Evolutionary conservation across 2,329 filamentous ascomycete genomes (phyloP).

Genomic region (Colletotrichum cordylinicola): DNA sequence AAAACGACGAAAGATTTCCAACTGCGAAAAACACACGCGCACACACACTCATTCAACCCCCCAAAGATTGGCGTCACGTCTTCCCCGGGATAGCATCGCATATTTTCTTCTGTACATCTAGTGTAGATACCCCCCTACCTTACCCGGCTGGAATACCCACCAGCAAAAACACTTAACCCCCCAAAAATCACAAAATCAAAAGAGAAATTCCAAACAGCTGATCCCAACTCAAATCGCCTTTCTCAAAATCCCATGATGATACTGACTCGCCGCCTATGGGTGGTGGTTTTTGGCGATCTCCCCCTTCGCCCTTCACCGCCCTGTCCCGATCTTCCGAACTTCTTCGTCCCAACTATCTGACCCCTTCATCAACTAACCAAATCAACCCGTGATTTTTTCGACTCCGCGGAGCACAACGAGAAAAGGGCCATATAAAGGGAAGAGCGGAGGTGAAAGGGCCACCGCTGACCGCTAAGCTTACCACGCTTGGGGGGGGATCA

Average conservation of each 20-base stretch:
- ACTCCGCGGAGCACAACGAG: not conserved
- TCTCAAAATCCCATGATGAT: not conserved
- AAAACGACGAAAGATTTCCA: not conserved
- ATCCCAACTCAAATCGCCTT: not conserved
- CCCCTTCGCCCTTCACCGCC: not conserved
- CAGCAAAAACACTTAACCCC: not conserved
- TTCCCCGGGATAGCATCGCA: not conserved
- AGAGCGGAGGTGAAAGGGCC: not conserved
- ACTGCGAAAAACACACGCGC: not conserved
- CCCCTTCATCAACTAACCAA: not conserved
- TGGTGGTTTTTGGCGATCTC: not conserved
- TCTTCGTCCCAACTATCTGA: not conserved
- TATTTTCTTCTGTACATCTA: not conserved
- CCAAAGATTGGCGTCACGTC: not conserved
- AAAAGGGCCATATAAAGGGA: not conserved
- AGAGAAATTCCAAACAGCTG: not conserved
- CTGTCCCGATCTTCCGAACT: not conserved
- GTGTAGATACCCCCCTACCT: conserved; percentile 1
- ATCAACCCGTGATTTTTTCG: not conserved
- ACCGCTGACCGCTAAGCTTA: not conserved
- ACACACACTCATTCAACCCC: not conserved
- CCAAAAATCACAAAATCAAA: not conserved
- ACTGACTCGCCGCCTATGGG: not conserved
- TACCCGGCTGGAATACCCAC: not conserved
- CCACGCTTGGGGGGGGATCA: not conserved